Percentiles rank a stretch among this genome's conserved stretches.
These are phyloP conservation scores for Plasmopara halstedii DNA, from an alignment of 352 stramenopile genomes.

Conservation along the genomic window DNA sequence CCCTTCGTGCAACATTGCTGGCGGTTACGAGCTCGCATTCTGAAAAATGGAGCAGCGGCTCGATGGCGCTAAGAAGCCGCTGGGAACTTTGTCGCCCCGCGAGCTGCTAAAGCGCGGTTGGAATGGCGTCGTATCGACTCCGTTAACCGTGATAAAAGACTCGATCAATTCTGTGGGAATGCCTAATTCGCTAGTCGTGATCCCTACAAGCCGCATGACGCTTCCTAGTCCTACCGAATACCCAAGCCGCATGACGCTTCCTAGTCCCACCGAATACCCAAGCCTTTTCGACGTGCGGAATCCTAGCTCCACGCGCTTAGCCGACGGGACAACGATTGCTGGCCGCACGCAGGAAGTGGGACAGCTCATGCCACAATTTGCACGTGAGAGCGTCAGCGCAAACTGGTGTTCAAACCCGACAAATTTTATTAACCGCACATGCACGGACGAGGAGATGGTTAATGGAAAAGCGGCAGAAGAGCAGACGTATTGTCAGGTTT, in stretches of 20 bases:
- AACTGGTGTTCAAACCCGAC: conserved; percentile 28
- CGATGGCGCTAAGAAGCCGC: conserved; percentile 30
- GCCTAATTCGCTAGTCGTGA: conserved; percentile 33
- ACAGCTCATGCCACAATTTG: conserved; percentile 24
- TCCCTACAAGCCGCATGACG: conserved; percentile 22
- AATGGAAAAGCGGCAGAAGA: conserved; percentile 50
- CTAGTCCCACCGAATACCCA: conserved; percentile 56
- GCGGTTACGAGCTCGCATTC: conserved; percentile 7
- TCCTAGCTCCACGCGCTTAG: conserved; percentile 33
- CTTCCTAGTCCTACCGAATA: conserved; percentile 40
- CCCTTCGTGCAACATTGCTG: conserved; percentile 12
- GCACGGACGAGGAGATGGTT: conserved; percentile 4
- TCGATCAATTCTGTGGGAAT: conserved; percentile 40
- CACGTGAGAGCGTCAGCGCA: conserved; percentile 19
- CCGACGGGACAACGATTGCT: conserved; percentile 10
- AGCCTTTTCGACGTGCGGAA: conserved; percentile 61
- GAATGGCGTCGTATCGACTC: conserved; percentile 55
- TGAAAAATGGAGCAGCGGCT: conserved; percentile 17
- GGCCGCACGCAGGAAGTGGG: conserved; percentile 14
- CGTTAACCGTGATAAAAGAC: conserved; percentile 56
- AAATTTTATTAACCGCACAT: conserved; percentile 9
- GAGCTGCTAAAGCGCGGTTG: conserved; percentile 60
- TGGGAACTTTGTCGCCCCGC: conserved; percentile 39
- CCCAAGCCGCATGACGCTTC: conserved; percentile 28
- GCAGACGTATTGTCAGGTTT: conserved; percentile 53